phyloP scores from a whole-genome alignment of 2,329 filamentous ascomycete species.

The Alternaria consortialis region DNA sequence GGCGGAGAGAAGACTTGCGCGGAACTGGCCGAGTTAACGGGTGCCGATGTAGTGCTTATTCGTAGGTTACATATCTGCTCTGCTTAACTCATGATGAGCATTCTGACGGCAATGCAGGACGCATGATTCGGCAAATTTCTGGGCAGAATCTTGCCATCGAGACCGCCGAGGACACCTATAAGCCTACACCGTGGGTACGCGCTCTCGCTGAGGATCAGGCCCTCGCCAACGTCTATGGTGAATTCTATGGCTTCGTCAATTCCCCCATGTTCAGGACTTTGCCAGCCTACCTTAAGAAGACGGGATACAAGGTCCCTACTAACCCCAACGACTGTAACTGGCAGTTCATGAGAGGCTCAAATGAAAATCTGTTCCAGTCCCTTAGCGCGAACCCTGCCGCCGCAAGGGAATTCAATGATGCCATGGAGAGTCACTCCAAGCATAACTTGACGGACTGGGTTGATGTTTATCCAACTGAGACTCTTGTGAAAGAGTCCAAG shows the following conservation, averaged over 20 bases:
- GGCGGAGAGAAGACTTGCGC: slow-evolving; percentile 9
- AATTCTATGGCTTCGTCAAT: slow-evolving; percentile 12
- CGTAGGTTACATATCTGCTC: neutral
- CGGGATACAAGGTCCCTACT: slow-evolving; percentile 9
- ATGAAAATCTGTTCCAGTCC: slow-evolving; percentile 11
- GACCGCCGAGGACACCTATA: slow-evolving; percentile 9
- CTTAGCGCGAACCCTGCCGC: slow-evolving; percentile 14
- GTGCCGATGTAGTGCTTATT: neutral
- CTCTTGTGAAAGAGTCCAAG: slow-evolving; percentile 3
- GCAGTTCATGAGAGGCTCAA: slow-evolving; percentile 12
- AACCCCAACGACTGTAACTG: slow-evolving; percentile 14
- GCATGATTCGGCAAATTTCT: slow-evolving; percentile 3
- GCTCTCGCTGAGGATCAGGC: slow-evolving; percentile 13
- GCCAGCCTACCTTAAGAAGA: slow-evolving; percentile 11
- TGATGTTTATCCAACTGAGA: slow-evolving; percentile 9
- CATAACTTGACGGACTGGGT: slow-evolving; percentile 5
- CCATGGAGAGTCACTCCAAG: slow-evolving; percentile 11
- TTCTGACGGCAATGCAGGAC: slow-evolving; percentile 2
- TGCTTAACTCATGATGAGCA: neutral
- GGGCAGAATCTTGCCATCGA: slow-evolving; percentile 6
- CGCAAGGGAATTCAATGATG: slow-evolving; percentile 12
- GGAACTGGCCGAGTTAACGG: slow-evolving; percentile 2
- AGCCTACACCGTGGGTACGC: slow-evolving; percentile 9
- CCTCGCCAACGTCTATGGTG: slow-evolving; percentile 13
- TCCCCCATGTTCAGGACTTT: slow-evolving; percentile 13